These are phyloP conservation scores for Teunomyces pallodes DNA, from an alignment of 805 yeast species.

Conservation along the genomic window DNA sequence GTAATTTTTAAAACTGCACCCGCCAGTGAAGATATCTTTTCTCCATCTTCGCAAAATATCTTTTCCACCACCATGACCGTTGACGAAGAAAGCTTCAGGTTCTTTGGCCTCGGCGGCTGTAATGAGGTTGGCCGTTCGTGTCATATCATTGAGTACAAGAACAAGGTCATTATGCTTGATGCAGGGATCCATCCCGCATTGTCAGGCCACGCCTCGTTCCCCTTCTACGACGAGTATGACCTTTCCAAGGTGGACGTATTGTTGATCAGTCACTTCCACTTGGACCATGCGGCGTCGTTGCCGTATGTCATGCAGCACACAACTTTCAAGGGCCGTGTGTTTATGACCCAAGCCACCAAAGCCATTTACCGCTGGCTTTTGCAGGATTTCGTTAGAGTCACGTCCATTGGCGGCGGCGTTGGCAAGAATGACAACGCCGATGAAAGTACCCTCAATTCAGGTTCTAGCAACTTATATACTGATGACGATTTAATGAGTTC, in stretches of 20 bases:
- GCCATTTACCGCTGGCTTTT: conserved; percentile 96
- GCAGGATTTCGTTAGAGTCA: conserved; percentile 91
- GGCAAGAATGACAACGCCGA: conserved; percentile 36
- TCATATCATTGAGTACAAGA: conserved; percentile 87
- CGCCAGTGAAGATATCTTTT: not conserved
- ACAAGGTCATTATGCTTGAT: conserved; percentile 93
- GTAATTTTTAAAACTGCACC: not conserved
- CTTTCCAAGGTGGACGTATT: conserved; percentile 81
- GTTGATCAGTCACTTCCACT: conserved; percentile 89
- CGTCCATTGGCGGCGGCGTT: conserved; percentile 55
- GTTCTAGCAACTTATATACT: conserved; percentile 61
- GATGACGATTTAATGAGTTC: conserved; percentile 88
- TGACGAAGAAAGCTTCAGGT: conserved; percentile 48
- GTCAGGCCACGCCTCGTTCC: conserved; percentile 84
- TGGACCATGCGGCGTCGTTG: conserved; percentile 96
- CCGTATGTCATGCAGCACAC: conserved; percentile 99
- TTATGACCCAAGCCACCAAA: conserved; percentile 99
- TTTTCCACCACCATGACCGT: conserved; percentile 14
- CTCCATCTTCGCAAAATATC: not conserved
- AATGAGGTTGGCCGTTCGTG: conserved; percentile 97
- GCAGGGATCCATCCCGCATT: conserved; percentile 98
- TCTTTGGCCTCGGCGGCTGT: conserved; percentile 95
- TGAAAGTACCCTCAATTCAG: conserved; percentile 10
- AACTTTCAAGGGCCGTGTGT: conserved; percentile 89
- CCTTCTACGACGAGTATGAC: conserved; percentile 95